Evolutionary conservation across 129 eudicot genomes (phyloP).

Genomic region (Scalesia atractyloides): DNA sequence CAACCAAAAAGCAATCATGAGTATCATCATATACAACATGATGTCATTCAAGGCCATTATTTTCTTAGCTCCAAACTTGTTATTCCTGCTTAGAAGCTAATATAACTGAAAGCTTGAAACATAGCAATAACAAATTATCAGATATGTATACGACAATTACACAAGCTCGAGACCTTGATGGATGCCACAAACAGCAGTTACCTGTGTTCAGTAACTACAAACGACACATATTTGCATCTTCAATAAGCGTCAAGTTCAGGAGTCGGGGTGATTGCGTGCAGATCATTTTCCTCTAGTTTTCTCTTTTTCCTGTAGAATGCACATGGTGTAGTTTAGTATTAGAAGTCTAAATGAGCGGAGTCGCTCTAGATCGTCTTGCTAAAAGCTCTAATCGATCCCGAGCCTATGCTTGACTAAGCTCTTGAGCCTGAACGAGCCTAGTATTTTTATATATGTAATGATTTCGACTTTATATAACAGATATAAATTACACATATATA

Average conservation of each 20-base stretch:
- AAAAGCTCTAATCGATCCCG: no score
- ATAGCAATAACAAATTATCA: neutral
- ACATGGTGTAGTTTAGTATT: neutral
- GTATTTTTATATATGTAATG: no score
- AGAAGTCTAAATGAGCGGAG: no score
- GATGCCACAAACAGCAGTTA: neutral
- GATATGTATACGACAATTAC: neutral
- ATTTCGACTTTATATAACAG: no score
- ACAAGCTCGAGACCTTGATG: conserved; percentile 22
- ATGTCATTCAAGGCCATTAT: neutral
- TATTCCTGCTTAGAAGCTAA: conserved; percentile 9
- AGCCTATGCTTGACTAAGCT: no score
- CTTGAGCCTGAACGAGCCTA: no score
- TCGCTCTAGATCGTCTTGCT: no score
- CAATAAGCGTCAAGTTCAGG: conserved; percentile 27
- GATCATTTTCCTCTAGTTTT: conserved; percentile 66
- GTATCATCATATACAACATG: neutral
- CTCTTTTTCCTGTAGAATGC: conserved; percentile 63
- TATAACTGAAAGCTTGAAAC: conserved; percentile 13
- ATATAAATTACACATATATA: no score
- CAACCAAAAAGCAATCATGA: neutral
- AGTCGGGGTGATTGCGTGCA: conserved; percentile 30
- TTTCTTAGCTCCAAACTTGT: conserved; percentile 26
- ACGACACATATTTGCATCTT: conserved; percentile 15
- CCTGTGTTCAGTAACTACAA: conserved; percentile 3